Evolutionary conservation across 768 basidiomycete species (phyloP).

Genomic region (Gyrodon lividus): DNA sequence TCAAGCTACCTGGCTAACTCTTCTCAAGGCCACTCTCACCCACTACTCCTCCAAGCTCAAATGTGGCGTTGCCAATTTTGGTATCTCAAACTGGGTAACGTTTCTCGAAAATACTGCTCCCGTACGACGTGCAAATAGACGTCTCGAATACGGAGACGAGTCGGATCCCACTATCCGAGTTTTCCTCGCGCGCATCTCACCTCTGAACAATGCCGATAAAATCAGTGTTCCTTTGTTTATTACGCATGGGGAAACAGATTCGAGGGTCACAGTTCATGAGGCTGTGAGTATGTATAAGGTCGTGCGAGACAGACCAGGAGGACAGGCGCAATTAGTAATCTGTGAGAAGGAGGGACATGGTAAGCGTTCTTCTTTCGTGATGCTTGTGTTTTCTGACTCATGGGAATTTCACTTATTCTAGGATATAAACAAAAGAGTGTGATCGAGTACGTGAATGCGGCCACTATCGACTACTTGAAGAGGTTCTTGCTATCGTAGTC

Average conservation of each 20-base stretch:
- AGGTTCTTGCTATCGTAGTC: slow-evolving; percentile 29
- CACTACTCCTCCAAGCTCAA: slow-evolving; percentile 41
- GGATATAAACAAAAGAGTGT: slow-evolving; percentile 45
- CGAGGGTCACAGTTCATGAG: slow-evolving; percentile 39
- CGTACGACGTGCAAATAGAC: slow-evolving; percentile 33
- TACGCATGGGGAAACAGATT: slow-evolving; percentile 43
- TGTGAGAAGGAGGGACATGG: slow-evolving; percentile 45
- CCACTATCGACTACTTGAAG: slow-evolving; percentile 39
- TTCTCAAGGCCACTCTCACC: slow-evolving; percentile 36
- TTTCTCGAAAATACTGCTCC: slow-evolving; percentile 44
- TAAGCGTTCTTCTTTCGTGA: slow-evolving; percentile 16
- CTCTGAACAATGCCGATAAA: slow-evolving; percentile 37
- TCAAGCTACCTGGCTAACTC: neutral
- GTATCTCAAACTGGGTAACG: slow-evolving; percentile 39
- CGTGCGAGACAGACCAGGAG: slow-evolving; percentile 20
- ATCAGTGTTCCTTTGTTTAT: slow-evolving; percentile 38
- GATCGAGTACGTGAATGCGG: slow-evolving; percentile 42
- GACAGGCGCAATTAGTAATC: slow-evolving; percentile 36
- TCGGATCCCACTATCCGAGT: slow-evolving; percentile 35
- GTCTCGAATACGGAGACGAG: slow-evolving; percentile 44
- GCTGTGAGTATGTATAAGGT: slow-evolving; percentile 39
- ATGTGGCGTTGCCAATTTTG: slow-evolving; percentile 43
- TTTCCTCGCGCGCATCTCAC: slow-evolving; percentile 40
- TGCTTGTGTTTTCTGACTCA: slow-evolving; percentile 1
- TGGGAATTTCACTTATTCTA: slow-evolving; percentile 7